Percentiles rank a stretch among this genome's conserved stretches.
These are phyloP conservation scores for Cryptococcus hybrid DNA, from an alignment of 1,284 basidiomycete species.

Conservation along the genomic window DNA sequence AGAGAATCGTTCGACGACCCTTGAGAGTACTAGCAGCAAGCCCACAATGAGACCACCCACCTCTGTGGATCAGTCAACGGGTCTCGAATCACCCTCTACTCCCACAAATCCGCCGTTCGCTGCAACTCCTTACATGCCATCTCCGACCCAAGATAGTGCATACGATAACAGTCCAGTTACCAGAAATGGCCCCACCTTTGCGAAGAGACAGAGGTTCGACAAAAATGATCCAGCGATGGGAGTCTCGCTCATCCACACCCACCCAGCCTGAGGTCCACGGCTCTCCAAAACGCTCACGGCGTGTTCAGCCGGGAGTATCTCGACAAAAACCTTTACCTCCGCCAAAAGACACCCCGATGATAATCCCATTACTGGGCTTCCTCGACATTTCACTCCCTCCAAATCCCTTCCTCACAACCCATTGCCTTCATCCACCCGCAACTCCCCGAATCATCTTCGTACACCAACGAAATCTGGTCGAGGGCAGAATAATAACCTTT, in stretches of 20 bases:
- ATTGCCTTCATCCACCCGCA: neutral
- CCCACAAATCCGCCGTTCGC: too few species aligned
- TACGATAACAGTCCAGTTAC: too few species aligned
- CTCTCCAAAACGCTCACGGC: slow-evolving; percentile 7
- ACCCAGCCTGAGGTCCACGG: neutral
- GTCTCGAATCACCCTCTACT: too few species aligned
- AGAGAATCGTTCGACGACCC: too few species aligned
- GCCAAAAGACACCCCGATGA: slow-evolving; percentile 13
- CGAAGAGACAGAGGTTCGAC: slow-evolving; percentile 27
- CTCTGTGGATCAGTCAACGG: too few species aligned
- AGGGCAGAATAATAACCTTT: slow-evolving; percentile 17
- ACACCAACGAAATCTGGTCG: slow-evolving; percentile 18
- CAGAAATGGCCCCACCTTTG: too few species aligned
- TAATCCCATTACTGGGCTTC: slow-evolving; percentile 16
- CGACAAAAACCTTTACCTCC: slow-evolving; percentile 34
- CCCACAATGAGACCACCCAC: too few species aligned
- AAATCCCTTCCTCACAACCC: neutral
- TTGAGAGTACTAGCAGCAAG: too few species aligned
- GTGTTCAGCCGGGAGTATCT: slow-evolving; percentile 32
- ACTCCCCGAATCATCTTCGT: slow-evolving; percentile 25
- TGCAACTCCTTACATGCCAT: too few species aligned
- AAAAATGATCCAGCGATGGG: slow-evolving; percentile 44
- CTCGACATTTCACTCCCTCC: neutral
- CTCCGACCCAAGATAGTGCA: too few species aligned
- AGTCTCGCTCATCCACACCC: slow-evolving; percentile 4